Conservation (phyloP, 2,329 filamentous ascomycete species). For the Pseudogymnoascus sp. region DNA sequence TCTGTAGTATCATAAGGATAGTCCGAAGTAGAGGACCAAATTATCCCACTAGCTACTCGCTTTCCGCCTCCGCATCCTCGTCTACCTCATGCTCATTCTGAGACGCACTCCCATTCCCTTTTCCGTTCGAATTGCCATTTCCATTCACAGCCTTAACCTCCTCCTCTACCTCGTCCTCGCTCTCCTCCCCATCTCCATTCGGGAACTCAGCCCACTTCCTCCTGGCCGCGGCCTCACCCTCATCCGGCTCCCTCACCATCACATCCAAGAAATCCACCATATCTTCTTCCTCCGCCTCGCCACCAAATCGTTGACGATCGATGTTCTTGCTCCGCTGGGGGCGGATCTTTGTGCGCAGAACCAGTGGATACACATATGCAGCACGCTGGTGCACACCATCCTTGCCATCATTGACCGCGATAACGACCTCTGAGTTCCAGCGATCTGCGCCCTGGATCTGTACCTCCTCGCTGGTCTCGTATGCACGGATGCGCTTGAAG, state of each 20-base stretch:
- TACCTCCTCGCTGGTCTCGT: constrained; percentile 49
- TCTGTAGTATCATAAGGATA: not conserved
- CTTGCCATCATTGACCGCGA: constrained; percentile 50
- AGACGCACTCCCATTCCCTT: not conserved
- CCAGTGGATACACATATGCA: constrained; percentile 62
- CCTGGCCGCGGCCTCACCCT: constrained; percentile 46
- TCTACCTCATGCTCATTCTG: constrained; percentile 16
- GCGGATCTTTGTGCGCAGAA: constrained; percentile 56
- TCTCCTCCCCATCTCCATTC: constrained; percentile 22
- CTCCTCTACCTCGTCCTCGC: constrained; percentile 19
- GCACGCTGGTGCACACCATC: constrained; percentile 47
- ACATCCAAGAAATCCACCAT: constrained; percentile 51
- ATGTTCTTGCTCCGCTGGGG: constrained; percentile 59
- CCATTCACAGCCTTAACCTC: not conserved
- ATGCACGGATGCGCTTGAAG: constrained; percentile 55
- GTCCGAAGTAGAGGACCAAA: not conserved
- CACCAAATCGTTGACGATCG: constrained; percentile 33
- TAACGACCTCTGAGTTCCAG: constrained; percentile 57
- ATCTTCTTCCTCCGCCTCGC: constrained; percentile 36
- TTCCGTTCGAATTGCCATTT: not conserved
- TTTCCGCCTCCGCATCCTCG: constrained; percentile 12
- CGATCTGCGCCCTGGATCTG: constrained; percentile 53
- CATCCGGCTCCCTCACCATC: constrained; percentile 47
- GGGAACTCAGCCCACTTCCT: constrained; percentile 39
- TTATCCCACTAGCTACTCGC: constrained; percentile 7